These are phyloP conservation scores for Candida namnaoensis DNA, from an alignment of 805 yeast genomes.

Conservation along the genomic window DNA sequence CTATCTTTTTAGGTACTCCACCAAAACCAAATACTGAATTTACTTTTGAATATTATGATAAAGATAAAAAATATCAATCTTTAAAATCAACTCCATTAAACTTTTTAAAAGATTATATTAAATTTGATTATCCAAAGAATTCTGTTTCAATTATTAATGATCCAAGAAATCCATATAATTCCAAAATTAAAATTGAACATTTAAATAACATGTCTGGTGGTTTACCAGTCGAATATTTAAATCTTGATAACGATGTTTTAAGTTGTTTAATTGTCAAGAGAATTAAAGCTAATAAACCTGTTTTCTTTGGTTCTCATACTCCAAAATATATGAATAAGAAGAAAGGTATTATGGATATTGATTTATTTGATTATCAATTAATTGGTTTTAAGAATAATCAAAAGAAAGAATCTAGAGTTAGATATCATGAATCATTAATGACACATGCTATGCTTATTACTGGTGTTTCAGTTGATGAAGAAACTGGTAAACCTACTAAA, in stretches of 20 bases:
- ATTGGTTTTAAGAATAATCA: slow-evolving; percentile 46
- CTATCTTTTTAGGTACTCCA: slow-evolving; percentile 70
- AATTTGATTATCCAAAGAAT: slow-evolving; percentile 36
- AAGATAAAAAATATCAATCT: slow-evolving; percentile 45
- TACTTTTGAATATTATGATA: slow-evolving; percentile 69
- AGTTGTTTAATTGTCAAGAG: slow-evolving; percentile 58
- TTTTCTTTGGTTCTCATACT: slow-evolving; percentile 87
- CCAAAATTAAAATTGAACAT: slow-evolving; percentile 61
- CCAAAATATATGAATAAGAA: slow-evolving; percentile 58
- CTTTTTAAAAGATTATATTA: slow-evolving; percentile 47
- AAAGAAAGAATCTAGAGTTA: slow-evolving; percentile 59
- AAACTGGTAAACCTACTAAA: slow-evolving; percentile 45
- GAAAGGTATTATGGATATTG: slow-evolving; percentile 66
- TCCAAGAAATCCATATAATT: slow-evolving; percentile 65
- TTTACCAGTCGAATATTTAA: slow-evolving; percentile 63
- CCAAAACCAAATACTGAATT: slow-evolving; percentile 64
- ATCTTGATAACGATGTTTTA: slow-evolving; percentile 49
- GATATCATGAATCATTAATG: slow-evolving; percentile 67
- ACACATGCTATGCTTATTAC: slow-evolving; percentile 88
- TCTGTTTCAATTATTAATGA: slow-evolving; percentile 69
- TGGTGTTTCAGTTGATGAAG: slow-evolving; percentile 65
- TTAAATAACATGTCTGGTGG: slow-evolving; percentile 69
- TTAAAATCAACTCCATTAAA: slow-evolving; percentile 53
- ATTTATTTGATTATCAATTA: slow-evolving; percentile 57
- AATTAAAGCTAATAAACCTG: slow-evolving; percentile 66